Conservation (phyloP, 257 asterid genomes). For the Lantana camara region DNA sequence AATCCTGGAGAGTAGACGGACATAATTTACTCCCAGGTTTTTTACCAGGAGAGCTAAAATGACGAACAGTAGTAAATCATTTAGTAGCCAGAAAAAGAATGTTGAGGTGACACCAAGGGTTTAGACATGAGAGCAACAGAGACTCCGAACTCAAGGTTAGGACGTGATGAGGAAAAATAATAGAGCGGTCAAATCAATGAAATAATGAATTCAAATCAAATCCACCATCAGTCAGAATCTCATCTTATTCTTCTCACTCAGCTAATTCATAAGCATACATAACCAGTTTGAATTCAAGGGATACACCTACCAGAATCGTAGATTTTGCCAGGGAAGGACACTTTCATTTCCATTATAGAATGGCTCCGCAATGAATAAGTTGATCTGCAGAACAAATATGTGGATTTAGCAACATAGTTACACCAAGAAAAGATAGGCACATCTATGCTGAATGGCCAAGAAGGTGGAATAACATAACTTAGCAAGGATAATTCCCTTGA, state of each 20-base stretch:
- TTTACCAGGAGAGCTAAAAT: neutral
- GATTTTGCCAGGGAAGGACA: constrained; percentile 87
- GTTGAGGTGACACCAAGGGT: too few species aligned
- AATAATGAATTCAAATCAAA: too few species aligned
- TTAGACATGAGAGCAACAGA: too few species aligned
- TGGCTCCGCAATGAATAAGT: constrained; percentile 83
- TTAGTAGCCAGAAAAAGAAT: too few species aligned
- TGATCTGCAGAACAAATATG: constrained; percentile 57
- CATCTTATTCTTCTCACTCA: neutral
- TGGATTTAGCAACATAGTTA: neutral
- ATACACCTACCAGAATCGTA: constrained; percentile 79
- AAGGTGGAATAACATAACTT: constrained; percentile 17
- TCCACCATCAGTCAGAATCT: neutral
- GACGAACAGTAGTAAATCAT: neutral
- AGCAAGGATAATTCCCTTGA: neutral
- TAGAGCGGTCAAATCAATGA: too few species aligned
- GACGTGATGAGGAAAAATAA: too few species aligned
- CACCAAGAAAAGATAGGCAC: constrained; percentile 3
- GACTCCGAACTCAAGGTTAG: too few species aligned
- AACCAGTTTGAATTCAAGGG: constrained; percentile 6
- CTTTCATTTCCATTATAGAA: constrained; percentile 76
- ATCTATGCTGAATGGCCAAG: constrained; percentile 22
- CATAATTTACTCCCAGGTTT: constrained; percentile 8
- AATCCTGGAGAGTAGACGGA: neutral
- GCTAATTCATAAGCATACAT: constrained; percentile 3